Conservation (phyloP, 768 basidiomycete species). For the Phallus indusiatus region DNA sequence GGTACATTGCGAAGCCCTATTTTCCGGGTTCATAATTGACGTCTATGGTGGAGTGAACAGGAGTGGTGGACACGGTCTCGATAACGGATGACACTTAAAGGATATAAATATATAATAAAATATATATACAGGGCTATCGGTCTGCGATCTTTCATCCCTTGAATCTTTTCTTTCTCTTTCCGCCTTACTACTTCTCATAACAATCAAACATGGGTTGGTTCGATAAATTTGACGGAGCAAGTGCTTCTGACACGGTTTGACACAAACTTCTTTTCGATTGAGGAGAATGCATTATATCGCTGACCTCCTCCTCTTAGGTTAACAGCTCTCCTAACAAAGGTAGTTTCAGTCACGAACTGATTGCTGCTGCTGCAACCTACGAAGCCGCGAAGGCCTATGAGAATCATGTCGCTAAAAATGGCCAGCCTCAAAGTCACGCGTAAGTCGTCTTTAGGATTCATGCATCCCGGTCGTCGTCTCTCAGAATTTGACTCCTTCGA, state of each 20-base stretch:
- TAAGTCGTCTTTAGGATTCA: slow-evolving; percentile 34
- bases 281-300: too few species aligned
- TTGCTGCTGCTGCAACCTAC: slow-evolving; percentile 58
- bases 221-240: neutral
- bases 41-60: too few species aligned
- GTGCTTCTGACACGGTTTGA: neutral
- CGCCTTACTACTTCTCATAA: neutral
- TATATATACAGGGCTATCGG: too few species aligned
- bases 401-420: slow-evolving; percentile 39
- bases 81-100: too few species aligned
- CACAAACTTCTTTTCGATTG: neutral
- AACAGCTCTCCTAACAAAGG: slow-evolving; percentile 35
- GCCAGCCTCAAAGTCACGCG: slow-evolving; percentile 39
- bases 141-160: too few species aligned
- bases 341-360: slow-evolving; percentile 51
- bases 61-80: too few species aligned
- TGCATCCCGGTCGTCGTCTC: neutral
- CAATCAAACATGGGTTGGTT: neutral
- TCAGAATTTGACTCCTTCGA: neutral
- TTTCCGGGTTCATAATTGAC: too few species aligned
- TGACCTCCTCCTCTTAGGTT: too few species aligned
- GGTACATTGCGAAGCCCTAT: too few species aligned
- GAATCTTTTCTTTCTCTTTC: too few species aligned
- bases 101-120: too few species aligned
- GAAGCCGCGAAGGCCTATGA: slow-evolving; percentile 62